These are phyloP conservation scores for Craterostigma plantagineum DNA, from an alignment of 257 asterid species.

Conservation along the genomic window DNA sequence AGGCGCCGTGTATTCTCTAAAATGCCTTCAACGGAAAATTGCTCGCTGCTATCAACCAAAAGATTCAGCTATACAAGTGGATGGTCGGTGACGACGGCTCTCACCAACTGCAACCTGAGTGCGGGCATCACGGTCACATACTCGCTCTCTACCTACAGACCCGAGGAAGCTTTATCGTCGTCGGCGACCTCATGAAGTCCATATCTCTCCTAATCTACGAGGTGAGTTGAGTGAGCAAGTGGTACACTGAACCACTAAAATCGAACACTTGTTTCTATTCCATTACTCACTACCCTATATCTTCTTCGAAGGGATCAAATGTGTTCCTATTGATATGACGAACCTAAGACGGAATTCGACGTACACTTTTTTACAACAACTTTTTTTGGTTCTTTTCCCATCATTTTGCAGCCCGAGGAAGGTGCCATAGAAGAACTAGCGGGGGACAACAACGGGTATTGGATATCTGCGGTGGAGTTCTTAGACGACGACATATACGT, in stretches of 20 bases:
- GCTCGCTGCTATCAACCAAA: slow-evolving; percentile 94
- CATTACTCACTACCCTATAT: too few relatives aligned
- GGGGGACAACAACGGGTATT: slow-evolving; percentile 87
- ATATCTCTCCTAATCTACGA: slow-evolving; percentile 82
- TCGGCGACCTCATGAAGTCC: slow-evolving; percentile 95
- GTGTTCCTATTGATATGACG: too few relatives aligned
- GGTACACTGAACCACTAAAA: not conserved
- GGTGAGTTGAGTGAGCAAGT: too few relatives aligned
- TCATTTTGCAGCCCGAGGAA: slow-evolving; percentile 61
- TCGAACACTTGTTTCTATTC: too few relatives aligned
- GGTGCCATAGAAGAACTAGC: slow-evolving; percentile 99
- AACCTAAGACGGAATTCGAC: too few relatives aligned
- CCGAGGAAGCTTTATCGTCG: slow-evolving; percentile 89
- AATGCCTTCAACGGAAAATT: slow-evolving; percentile 90
- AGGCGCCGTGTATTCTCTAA: slow-evolving; percentile 92
- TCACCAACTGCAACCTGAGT: slow-evolving; percentile 84
- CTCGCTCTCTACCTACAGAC: slow-evolving; percentile 97
- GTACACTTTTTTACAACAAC: not conserved
- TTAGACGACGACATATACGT: slow-evolving; percentile 81
- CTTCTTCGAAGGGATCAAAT: too few relatives aligned
- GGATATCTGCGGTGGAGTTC: slow-evolving; percentile 98
- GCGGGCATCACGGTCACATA: slow-evolving; percentile 97
- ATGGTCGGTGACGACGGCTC: slow-evolving; percentile 81
- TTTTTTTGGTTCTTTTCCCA: not conserved
- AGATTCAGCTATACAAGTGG: slow-evolving; percentile 94